Percentiles rank a stretch among this genome's conserved stretches.
phyloP scores from a whole-genome alignment of 177 flowering plant species.

The Tripterygium wilfordii region DNA sequence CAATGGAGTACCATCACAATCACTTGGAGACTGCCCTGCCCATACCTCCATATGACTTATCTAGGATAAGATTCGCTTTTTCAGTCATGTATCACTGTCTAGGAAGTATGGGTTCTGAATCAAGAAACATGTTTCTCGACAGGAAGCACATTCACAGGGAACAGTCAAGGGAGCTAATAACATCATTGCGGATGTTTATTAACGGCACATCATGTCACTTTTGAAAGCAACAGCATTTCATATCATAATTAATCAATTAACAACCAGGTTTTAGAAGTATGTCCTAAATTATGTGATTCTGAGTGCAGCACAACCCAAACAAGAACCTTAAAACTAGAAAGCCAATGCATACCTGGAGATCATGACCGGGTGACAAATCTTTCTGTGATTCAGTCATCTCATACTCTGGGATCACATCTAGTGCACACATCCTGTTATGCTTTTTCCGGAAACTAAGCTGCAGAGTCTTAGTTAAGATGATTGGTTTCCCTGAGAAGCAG shows the following conservation, averaged over 20 bases:
- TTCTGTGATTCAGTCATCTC: slow-evolving; percentile 46
- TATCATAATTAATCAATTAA: no score
- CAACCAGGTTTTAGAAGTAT: no score
- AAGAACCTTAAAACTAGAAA: no score
- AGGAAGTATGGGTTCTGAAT: slow-evolving; percentile 15
- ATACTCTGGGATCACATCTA: slow-evolving; percentile 70
- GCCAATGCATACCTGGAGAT: slow-evolving; percentile 76
- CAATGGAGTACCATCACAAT: slow-evolving; percentile 13
- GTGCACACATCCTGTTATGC: slow-evolving; percentile 38
- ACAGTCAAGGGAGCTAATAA: slow-evolving; percentile 7
- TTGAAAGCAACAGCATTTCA: no score
- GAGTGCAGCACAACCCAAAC: no score
- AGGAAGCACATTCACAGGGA: slow-evolving; percentile 29
- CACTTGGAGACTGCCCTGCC: slow-evolving; percentile 34
- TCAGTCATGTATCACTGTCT: slow-evolving; percentile 7
- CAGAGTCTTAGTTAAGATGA: slow-evolving; percentile 71
- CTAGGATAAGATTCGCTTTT: slow-evolving; percentile 36
- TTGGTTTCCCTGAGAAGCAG: slow-evolving; percentile 60
- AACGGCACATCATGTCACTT: no score
- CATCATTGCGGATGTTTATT: no score
- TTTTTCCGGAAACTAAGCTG: slow-evolving; percentile 61
- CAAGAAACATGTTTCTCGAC: slow-evolving; percentile 30
- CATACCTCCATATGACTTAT: slow-evolving; percentile 34
- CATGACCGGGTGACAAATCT: slow-evolving; percentile 33
- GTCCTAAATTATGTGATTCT: no score